Base-by-base conservation (phyloP, 2,329 filamentous ascomycete genomes). In the Xylaria digitata region DNA sequence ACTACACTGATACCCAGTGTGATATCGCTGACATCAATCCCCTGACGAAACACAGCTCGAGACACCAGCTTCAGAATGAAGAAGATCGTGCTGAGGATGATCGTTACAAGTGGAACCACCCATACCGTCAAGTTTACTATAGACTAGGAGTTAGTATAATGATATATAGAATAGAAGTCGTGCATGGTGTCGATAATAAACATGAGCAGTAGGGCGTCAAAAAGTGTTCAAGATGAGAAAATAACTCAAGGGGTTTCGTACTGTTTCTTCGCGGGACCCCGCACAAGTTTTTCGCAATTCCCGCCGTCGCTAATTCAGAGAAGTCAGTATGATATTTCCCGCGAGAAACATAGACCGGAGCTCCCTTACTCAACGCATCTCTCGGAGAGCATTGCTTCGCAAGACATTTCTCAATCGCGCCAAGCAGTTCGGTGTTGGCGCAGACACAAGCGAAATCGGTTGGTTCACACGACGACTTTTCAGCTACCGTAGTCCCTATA, bases 371-470 rank as follows among this genome's bases (percentile, higher is more conserved):
- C 9, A 68, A 66, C 17, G 62, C 66, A 15, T 68, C 66, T 37
- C 66, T 55, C 1, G 66, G 66, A 30, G 66, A 6, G 58, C 66
- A 68, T 13, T 46, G 5, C 2, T 3, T 9, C 7, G 30, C 5
- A 32, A 68, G 37, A 19, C 66, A 68, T 32, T 54, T 21, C 37
- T 68, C 62, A 30, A 68, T 59, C 40, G 48, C 58, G 13, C 17
- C 30, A n/a, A 43, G 30, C 4, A 68, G 48, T 6, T 43, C 21
- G 9, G 19, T 21, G 30, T 63, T 63, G 49, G 58, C 54, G 32
- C 66, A 68, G n/a, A 68, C 23, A 37, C 66, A 68, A 43, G 52
- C 21, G 54, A 65, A 65, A 55, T 68, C 62, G 37, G 66, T 68
- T 6, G 45, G 3, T 2, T 21, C 2, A 17, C 66, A 68, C 13